Evolutionary conservation across 805 yeast genomes (phyloP), one percentile per base, ranked within the genome.

Genomic region (Yarrowia sp.): DNA sequence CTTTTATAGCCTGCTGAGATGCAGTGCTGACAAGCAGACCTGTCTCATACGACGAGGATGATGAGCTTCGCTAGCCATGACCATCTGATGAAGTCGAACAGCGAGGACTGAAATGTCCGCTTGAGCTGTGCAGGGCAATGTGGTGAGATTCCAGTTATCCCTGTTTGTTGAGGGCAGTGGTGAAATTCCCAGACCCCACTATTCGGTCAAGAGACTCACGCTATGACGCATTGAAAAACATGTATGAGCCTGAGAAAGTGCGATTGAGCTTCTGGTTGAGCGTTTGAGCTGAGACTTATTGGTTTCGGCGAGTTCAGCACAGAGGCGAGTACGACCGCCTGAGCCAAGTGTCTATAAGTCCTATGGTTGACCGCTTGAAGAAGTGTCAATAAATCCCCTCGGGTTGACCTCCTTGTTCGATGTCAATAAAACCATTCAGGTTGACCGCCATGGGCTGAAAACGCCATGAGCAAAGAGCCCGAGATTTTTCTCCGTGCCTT

Each of bases 371-470:
- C 53, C 53, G 36, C 53, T 32, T 49, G 38, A 32, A 26, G 38
- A 49, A 49, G 53, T 14, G 53, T 49, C 53, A 49, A 49, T 49
- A 49, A 49, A 32, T 32, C 53, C 53, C 16, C 32, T 42, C 19
- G 46, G 46, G 46, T 42, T 42, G 46, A 42, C 46, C 46, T 42
- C 46, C 46, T 42, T 42, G 46, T 42, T n/a, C 19, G 46, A 41
- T 10, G 46, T 42, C 46, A 42, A 42, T 42, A 10, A 42, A 42
- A 5, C 46, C 46, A 42, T 45, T 10, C 19, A 49, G 36, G 53
- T 32, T 49, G 53, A 49, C 53, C 53, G 53, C 53, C 53, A 49
- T 49, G 53, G 15, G 53, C 49, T 45, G 49, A 45, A 45, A 45
- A 19, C 5, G 50, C 38, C 53, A 26, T 26, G 53, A 26, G 53